Percentiles rank a stretch among this genome's conserved stretches.
Evolutionary conservation across 1,284 basidiomycete species (phyloP).

Genomic region (Schizopora paradoxa): DNA sequence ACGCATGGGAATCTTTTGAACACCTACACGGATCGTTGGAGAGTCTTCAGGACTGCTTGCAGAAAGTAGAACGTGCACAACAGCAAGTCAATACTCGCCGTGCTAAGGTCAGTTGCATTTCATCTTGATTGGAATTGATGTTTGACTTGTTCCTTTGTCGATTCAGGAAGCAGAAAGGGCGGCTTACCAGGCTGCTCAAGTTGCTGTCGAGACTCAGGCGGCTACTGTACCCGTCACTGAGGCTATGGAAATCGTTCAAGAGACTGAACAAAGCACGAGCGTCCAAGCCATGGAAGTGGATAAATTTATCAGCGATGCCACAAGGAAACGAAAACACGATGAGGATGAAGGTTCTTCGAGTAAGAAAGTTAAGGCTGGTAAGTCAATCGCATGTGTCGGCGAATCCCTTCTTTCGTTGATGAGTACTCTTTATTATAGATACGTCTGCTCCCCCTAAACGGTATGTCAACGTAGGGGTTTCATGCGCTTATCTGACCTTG

Average conservation of each 20-base stretch:
- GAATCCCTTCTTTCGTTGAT: not conserved
- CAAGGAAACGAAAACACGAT: slow-evolving; percentile 62
- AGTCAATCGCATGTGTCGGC: slow-evolving; percentile 2
- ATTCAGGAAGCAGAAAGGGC: slow-evolving; percentile 60
- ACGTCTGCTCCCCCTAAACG: slow-evolving; percentile 48
- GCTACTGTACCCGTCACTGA: slow-evolving; percentile 31
- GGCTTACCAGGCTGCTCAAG: slow-evolving; percentile 46
- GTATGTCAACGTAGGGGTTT: slow-evolving; percentile 34
- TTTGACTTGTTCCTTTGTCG: slow-evolving; percentile 4
- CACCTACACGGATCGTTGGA: slow-evolving; percentile 72
- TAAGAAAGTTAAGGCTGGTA: slow-evolving; percentile 62
- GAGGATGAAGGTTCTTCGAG: slow-evolving; percentile 38
- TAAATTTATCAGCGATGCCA: slow-evolving; percentile 28
- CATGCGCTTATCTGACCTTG: too few species aligned
- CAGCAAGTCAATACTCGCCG: slow-evolving; percentile 58
- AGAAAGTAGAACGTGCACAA: slow-evolving; percentile 63
- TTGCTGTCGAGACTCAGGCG: slow-evolving; percentile 42
- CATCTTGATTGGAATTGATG: slow-evolving; percentile 1
- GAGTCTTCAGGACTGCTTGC: slow-evolving; percentile 63
- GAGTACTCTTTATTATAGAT: slow-evolving; percentile 16
- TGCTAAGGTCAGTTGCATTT: slow-evolving; percentile 48
- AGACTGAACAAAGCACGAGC: slow-evolving; percentile 12
- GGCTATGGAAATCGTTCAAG: slow-evolving; percentile 10
- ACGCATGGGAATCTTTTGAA: slow-evolving; percentile 85
- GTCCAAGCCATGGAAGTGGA: slow-evolving; percentile 52